Base-by-base conservation (phyloP, 305 asterid genomes). In the Salvia sclarea region DNA sequence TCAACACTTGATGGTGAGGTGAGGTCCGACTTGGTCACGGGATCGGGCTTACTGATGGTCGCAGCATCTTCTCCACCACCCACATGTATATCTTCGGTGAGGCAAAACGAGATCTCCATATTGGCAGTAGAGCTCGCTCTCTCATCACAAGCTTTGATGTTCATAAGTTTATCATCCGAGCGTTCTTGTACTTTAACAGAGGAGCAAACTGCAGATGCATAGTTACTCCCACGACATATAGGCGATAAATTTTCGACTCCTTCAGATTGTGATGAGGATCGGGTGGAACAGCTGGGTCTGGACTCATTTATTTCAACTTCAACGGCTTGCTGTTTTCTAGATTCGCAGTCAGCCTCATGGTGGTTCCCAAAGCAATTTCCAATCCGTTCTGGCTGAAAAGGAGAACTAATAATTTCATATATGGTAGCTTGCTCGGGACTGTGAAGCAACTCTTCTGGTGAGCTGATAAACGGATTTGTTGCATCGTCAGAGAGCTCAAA, bases 401-500 rank as follows among this genome's bases (percentile, higher is more conserved):
- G 76, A 28, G 83, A 70, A 71, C 74, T 76, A 28, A 59, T 7
- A 59, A 75, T 67, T 57, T 73, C 86, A n/a, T 38, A 75, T 66
- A 70, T 72, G 6, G 78, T 47, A 44, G 73, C 74, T 77, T 67
- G 84, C 75, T 79, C 82, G 17, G 67, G 84, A 61, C 57, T 63
- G 16, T 61, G 64, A 72, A 68, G 66, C 50, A 65, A 59, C 78
- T 80, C 83, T 41, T 72, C 84, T 4, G 84, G 50, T 61, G 80
- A 71, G 61, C 57, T 61, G 43, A 66, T 60, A 68, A 79, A 72
- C 37, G 89, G 87, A 54, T 87, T 74, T 6, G 78, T 41, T 5
- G 84, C 78, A 72, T 85, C 95, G 67, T 83, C 92, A 74, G 81
- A 80, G 70, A 88, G 77, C 68, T 88, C 97, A 54, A 83, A 87